A percentile compares a stretch with the other conserved stretches of the same genome.
Conservation (phyloP, 257 asterid species). For the Jacaranda mimosifolia region DNA sequence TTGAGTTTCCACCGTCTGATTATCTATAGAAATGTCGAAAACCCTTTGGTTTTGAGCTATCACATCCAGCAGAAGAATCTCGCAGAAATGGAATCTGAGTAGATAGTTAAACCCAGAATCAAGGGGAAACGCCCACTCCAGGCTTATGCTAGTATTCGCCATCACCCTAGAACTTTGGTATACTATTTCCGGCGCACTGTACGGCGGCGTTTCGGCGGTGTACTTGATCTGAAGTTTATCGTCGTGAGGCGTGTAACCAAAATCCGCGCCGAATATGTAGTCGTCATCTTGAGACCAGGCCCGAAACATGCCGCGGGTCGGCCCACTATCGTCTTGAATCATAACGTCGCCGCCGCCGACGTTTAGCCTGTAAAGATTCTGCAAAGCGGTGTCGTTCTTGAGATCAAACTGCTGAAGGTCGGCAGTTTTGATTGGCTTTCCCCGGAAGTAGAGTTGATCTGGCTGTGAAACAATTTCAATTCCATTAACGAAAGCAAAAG, state of each 20-base stretch:
- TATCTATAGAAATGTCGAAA: constrained; percentile 39
- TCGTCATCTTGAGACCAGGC: constrained; percentile 44
- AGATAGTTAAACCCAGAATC: constrained; percentile 62
- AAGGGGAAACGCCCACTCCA: constrained; percentile 58
- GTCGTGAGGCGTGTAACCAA: background rate
- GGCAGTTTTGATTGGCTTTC: background rate
- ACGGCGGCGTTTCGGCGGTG: constrained; percentile 37
- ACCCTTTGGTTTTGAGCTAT: constrained; percentile 11
- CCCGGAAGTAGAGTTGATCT: constrained; percentile 44
- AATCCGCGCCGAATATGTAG: background rate
- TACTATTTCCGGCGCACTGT: constrained; percentile 57
- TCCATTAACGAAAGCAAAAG: constrained; percentile 67
- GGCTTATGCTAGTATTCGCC: background rate
- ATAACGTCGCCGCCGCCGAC: constrained; percentile 39
- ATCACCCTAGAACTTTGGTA: constrained; percentile 46
- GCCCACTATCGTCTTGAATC: constrained; percentile 47
- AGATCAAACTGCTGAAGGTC: background rate
- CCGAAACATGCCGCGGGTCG: constrained; percentile 51
- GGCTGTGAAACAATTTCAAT: constrained; percentile 69
- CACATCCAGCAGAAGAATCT: constrained; percentile 34
- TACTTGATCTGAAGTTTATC: constrained; percentile 19
- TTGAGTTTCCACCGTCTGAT: constrained; percentile 14
- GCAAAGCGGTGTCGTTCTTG: constrained; percentile 42
- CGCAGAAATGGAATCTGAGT: constrained; percentile 67
- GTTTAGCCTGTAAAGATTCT: constrained; percentile 58